phyloP scores from a whole-genome alignment of 208 protist genomes.

The Crithidia thermophila region DNA sequence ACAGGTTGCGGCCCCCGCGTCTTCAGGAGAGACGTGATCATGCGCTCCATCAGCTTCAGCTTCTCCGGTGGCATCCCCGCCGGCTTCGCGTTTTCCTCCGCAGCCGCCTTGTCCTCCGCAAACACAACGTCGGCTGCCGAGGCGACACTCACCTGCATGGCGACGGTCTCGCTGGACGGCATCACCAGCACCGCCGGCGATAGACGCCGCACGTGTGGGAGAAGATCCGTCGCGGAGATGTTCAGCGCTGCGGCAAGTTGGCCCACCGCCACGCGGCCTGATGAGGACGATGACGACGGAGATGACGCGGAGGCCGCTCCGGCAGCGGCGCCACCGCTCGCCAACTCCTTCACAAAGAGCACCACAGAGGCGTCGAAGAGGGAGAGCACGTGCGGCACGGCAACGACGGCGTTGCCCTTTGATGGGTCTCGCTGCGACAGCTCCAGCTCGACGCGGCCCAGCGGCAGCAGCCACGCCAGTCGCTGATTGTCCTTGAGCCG shows the following conservation, averaged over 20 bases:
- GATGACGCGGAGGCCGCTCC: no score
- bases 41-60: constrained; percentile 63
- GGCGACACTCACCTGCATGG: constrained; percentile 49
- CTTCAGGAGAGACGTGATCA: constrained; percentile 77
- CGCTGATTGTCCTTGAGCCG: constrained; percentile 61
- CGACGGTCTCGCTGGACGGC: constrained; percentile 27
- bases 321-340: neutral
- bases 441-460: constrained; percentile 69
- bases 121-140: constrained; percentile 28
- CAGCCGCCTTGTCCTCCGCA: constrained; percentile 25
- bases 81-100: constrained; percentile 49
- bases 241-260: constrained; percentile 28
- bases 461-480: constrained; percentile 67
- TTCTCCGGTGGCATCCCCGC: constrained; percentile 61
- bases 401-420: constrained; percentile 33
- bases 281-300: no score
- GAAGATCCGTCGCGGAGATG: constrained; percentile 29
- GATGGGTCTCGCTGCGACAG: constrained; percentile 50
- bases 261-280: constrained; percentile 23
- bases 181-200: constrained; percentile 36
- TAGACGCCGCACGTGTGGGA: constrained; percentile 33
- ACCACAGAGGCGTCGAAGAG: constrained; percentile 79
- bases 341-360: constrained; percentile 60
- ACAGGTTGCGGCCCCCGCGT: constrained; percentile 50
- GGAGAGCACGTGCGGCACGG: constrained; percentile 51